These are phyloP conservation scores for Chrysosporium queenslandicum DNA, from an alignment of 2,329 filamentous ascomycete genomes.

Conservation along the genomic window DNA sequence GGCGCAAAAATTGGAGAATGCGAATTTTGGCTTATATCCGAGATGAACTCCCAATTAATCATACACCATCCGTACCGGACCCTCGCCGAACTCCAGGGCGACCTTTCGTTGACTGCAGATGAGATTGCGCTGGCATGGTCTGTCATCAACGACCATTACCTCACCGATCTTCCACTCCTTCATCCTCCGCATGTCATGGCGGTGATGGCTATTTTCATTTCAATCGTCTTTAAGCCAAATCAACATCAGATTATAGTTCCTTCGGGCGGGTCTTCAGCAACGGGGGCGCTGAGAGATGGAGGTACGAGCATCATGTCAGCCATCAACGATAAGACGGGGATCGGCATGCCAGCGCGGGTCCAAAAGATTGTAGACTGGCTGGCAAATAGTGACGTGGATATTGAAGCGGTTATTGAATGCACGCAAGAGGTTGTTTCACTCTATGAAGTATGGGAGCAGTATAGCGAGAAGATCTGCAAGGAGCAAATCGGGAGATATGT, in stretches of 20 bases:
- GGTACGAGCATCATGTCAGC: constrained; percentile 26
- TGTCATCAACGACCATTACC: constrained; percentile 84
- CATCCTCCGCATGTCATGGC: constrained; percentile 80
- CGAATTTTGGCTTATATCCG: constrained; percentile 85
- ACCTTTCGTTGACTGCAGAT: constrained; percentile 64
- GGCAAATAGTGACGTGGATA: constrained; percentile 65
- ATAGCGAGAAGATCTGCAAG: constrained; percentile 55
- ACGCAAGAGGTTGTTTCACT: constrained; percentile 86
- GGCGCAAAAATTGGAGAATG: constrained; percentile 81
- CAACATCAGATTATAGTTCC: neutral
- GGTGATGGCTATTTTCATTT: constrained; percentile 74
- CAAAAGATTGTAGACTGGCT: constrained; percentile 68
- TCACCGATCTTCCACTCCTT: constrained; percentile 80
- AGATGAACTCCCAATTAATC: constrained; percentile 82
- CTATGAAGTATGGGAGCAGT: constrained; percentile 65
- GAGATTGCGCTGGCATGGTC: constrained; percentile 68
- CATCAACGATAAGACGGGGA: constrained; percentile 23
- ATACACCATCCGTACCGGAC: constrained; percentile 85
- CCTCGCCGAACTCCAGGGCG: constrained; percentile 57
- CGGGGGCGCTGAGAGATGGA: constrained; percentile 28
- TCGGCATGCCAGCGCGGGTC: constrained; percentile 35
- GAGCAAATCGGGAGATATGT: constrained; percentile 54
- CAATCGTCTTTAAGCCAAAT: constrained; percentile 54
- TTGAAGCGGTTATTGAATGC: constrained; percentile 75
- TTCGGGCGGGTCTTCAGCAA: constrained; percentile 18